Evolutionary conservation across 495 filamentous ascomycete species (phyloP).

Genomic region (Neurospora tetraspora): DNA sequence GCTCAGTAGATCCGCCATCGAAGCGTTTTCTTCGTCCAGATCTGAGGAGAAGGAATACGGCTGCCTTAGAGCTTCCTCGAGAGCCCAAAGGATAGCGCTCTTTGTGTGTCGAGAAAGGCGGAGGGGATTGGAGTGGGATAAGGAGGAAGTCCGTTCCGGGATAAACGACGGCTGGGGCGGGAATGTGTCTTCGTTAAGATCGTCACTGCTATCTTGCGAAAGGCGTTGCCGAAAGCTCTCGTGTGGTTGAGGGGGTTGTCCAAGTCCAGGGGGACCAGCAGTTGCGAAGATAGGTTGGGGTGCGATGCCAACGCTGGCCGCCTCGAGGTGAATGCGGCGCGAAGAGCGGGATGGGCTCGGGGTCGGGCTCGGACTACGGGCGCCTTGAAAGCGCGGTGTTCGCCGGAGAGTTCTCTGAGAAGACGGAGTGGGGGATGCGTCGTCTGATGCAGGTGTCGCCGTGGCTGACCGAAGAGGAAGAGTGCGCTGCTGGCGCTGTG

Average conservation of each 20-base stretch:
- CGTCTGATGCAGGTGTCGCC: constrained; percentile 16
- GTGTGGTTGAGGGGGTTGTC: not conserved
- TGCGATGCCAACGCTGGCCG: constrained; percentile 23
- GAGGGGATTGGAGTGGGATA: constrained; percentile 12
- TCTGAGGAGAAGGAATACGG: constrained; percentile 81
- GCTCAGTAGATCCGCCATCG: constrained; percentile 77
- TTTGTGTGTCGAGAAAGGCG: constrained; percentile 38
- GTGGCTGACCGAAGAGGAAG: constrained; percentile 20
- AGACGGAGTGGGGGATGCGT: constrained; percentile 28
- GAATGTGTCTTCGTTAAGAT: constrained; percentile 24
- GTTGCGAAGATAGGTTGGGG: constrained; percentile 25
- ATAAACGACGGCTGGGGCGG: constrained; percentile 18
- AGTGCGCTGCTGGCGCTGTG: constrained; percentile 36
- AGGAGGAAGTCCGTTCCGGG: constrained; percentile 8
- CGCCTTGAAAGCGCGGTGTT: constrained; percentile 35
- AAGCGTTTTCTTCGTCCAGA: constrained; percentile 79
- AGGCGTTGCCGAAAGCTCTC: constrained; percentile 22
- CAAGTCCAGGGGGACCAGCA: constrained; percentile 11
- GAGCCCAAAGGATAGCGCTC: constrained; percentile 74
- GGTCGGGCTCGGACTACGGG: constrained; percentile 33
- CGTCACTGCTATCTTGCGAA: constrained; percentile 35
- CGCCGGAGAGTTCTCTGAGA: constrained; percentile 35
- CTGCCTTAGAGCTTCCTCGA: constrained; percentile 81
- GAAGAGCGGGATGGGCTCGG: constrained; percentile 21
- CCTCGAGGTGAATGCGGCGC: constrained; percentile 26